Evolutionary conservation across 805 yeast genomes (phyloP).

Genomic region (Lipomyces kockii): DNA sequence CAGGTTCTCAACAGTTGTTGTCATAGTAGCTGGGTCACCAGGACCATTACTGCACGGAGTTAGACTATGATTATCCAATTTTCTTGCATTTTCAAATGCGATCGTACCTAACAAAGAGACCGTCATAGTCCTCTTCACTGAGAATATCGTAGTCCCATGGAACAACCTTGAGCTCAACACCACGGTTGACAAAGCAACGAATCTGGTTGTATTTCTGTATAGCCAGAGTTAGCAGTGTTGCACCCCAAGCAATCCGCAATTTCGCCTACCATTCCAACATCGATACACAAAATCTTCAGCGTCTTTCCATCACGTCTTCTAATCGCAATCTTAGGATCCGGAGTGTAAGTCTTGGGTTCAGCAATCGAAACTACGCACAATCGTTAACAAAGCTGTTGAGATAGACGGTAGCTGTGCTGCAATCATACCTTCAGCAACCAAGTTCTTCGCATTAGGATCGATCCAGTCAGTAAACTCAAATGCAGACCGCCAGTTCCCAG

Average conservation of each 20-base stretch:
- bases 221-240: not conserved
- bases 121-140: slow-evolving; percentile 82
- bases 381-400: not conserved
- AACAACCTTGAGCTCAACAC: slow-evolving; percentile 93
- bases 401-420: not conserved
- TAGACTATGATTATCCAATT: not conserved
- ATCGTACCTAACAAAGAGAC: slow-evolving; percentile 62
- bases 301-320: slow-evolving; percentile 75
- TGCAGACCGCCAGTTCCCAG: slow-evolving; percentile 60
- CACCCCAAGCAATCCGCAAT: not conserved
- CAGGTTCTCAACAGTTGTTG: slow-evolving; percentile 66
- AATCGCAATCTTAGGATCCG: slow-evolving; percentile 57
- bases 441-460: slow-evolving; percentile 88
- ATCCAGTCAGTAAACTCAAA: slow-evolving; percentile 85
- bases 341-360: slow-evolving; percentile 76
- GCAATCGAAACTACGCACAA: slow-evolving; percentile 65
- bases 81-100: not conserved
- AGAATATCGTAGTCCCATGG: slow-evolving; percentile 90
- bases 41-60: slow-evolving; percentile 89
- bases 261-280: slow-evolving; percentile 79
- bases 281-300: slow-evolving; percentile 84
- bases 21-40: slow-evolving; percentile 94
- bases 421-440: slow-evolving; percentile 66
- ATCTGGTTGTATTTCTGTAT: slow-evolving; percentile 82
- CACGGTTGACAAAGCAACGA: slow-evolving; percentile 93